Evolutionary conservation across 2,329 filamentous ascomycete genomes (phyloP).

Genomic region (Neonectria faginata): DNA sequence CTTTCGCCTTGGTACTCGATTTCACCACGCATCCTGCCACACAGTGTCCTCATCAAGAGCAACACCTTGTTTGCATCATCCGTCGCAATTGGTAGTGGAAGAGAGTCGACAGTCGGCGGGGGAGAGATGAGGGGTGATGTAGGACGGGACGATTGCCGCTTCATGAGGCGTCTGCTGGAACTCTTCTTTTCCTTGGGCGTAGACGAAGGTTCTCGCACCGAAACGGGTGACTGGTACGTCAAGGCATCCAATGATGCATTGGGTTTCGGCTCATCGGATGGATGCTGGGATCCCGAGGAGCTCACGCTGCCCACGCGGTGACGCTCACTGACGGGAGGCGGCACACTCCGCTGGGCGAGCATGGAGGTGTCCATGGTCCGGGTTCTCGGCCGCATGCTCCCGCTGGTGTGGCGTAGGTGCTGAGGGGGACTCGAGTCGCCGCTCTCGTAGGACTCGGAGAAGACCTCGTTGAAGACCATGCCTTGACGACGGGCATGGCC

Average conservation of each 20-base stretch:
- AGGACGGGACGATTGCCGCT: constrained; percentile 67
- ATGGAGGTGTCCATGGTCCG: constrained; percentile 69
- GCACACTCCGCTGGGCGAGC: constrained; percentile 58
- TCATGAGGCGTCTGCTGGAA: constrained; percentile 64
- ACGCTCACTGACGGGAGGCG: constrained; percentile 60
- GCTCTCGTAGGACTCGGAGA: constrained; percentile 63
- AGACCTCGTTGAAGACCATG: constrained; percentile 70
- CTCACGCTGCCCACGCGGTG: constrained; percentile 79
- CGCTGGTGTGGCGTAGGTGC: constrained; percentile 49
- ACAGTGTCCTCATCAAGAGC: constrained; percentile 80
- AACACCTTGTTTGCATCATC: constrained; percentile 79
- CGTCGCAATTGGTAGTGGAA: constrained; percentile 70
- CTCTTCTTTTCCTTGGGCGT: constrained; percentile 57
- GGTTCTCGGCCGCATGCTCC: constrained; percentile 63
- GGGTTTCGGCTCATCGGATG: constrained; percentile 61
- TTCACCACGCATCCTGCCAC: constrained; percentile 83
- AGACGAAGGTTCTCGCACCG: constrained; percentile 51
- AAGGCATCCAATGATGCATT: constrained; percentile 56
- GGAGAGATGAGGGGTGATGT: constrained; percentile 67
- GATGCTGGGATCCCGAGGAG: constrained; percentile 67
- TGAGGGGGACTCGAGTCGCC: constrained; percentile 54
- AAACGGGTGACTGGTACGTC: constrained; percentile 56
- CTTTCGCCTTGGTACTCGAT: constrained; percentile 76
- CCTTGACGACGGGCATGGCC: constrained; percentile 65
- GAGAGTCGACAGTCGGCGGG: constrained; percentile 69